Conservation (phyloP, 805 yeast species). For the Kluyveromyces siamensis region DNA sequence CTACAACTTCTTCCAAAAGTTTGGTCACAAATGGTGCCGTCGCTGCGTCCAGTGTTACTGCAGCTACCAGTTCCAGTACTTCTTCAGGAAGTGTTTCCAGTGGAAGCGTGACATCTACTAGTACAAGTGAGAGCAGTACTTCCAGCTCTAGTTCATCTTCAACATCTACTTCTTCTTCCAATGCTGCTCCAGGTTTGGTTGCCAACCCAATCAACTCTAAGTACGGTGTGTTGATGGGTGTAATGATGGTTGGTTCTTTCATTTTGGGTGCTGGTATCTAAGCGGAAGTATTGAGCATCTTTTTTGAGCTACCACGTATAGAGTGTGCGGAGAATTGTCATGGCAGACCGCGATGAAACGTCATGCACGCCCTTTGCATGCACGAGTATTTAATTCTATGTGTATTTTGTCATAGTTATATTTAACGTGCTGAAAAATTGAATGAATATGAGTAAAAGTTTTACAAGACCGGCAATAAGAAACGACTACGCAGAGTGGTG, state of each 20-base stretch:
- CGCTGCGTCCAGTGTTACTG: constrained; percentile 4
- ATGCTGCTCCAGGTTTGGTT: constrained; percentile 27
- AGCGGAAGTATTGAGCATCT: constrained; percentile 1
- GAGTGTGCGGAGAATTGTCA: no score
- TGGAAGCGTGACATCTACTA: constrained; percentile 14
- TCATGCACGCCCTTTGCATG: not conserved
- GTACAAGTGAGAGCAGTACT: not conserved
- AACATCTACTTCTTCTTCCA: constrained; percentile 16
- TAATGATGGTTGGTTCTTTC: constrained; percentile 31
- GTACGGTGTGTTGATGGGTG: constrained; percentile 32
- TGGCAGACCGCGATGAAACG: no score
- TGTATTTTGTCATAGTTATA: not conserved
- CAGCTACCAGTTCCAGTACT: constrained; percentile 6
- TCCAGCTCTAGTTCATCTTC: constrained; percentile 10
- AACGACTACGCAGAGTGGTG: not conserved
- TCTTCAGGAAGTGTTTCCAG: constrained; percentile 12
- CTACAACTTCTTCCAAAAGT: not conserved
- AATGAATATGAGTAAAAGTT: no score
- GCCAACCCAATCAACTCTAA: constrained; percentile 34
- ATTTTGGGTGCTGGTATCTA: constrained; percentile 27
- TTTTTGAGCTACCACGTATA: not conserved
- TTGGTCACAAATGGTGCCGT: not conserved
- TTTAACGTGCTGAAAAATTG: not conserved
- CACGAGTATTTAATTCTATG: not conserved
- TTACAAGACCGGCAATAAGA: no score